phyloP scores from a whole-genome alignment of 495 filamentous ascomycete genomes.

The Hyphodiscus hymeniophilus region DNA sequence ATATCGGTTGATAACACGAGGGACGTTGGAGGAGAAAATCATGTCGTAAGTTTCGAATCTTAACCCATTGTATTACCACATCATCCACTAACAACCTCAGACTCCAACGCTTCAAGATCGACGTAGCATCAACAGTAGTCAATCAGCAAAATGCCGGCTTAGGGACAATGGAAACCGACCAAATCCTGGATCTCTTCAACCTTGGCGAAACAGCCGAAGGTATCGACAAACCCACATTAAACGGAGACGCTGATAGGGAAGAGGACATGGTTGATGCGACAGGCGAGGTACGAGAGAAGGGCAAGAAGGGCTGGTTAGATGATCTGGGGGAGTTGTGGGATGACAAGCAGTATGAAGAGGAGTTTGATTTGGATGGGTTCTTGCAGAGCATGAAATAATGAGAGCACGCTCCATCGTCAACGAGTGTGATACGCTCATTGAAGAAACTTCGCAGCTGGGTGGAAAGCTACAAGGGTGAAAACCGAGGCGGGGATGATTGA shows the following conservation, averaged over 20 bases:
- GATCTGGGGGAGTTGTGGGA: constrained; percentile 96
- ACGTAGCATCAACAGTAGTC: constrained; percentile 94
- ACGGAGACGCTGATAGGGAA: constrained; percentile 41
- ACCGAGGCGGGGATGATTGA: too few species aligned
- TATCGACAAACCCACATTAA: constrained; percentile 48
- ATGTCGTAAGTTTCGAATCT: constrained; percentile 52
- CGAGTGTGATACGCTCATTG: too few species aligned
- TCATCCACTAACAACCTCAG: constrained; percentile 30
- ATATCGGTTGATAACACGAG: constrained; percentile 91
- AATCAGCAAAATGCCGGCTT: constrained; percentile 98
- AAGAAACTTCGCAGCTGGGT: too few species aligned
- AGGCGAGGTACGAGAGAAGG: constrained; percentile 87
- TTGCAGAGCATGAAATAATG: constrained; percentile 61
- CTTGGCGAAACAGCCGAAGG: constrained; percentile 68
- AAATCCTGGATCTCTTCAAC: constrained; percentile 95
- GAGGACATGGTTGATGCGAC: constrained; percentile 93
- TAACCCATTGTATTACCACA: not conserved
- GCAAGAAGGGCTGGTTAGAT: constrained; percentile 89
- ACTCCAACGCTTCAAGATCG: constrained; percentile 98
- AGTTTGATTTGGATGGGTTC: constrained; percentile 90
- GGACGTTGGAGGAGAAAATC: constrained; percentile 98
- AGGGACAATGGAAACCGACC: constrained; percentile 89
- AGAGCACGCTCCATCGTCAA: too few species aligned
- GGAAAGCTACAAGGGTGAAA: too few species aligned
- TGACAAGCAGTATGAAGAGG: constrained; percentile 91